Conservation (phyloP, 2,329 filamentous ascomycete genomes). For the Alternaria dauci region DNA sequence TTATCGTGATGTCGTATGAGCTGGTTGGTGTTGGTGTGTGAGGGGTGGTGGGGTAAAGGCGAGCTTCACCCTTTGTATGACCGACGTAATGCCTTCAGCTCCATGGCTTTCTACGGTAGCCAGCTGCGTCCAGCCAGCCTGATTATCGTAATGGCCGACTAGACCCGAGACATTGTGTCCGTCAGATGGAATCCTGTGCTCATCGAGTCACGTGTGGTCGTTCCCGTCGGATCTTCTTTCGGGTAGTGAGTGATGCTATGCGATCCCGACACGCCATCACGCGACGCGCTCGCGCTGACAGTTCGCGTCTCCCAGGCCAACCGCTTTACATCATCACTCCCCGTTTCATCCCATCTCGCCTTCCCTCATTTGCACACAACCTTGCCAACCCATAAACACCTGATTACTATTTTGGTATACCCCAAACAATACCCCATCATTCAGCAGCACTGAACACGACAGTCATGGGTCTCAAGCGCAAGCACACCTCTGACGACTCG, state of each 20-base stretch:
- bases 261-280: constrained; percentile 5
- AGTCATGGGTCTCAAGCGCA: constrained; percentile 66
- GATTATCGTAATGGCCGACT: no score
- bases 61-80: constrained; percentile 7
- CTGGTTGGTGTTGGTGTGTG: constrained; percentile 6
- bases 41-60: constrained; percentile 10
- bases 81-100: constrained; percentile 14
- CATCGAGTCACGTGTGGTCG: background rate
- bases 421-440: background rate
- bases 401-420: background rate
- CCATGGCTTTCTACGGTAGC: background rate
- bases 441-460: background rate
- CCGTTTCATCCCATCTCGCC: constrained; percentile 17
- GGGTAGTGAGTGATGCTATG: constrained; percentile 2
- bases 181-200: background rate
- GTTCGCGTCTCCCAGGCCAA: constrained; percentile 28
- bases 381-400: background rate
- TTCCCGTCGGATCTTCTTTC: background rate
- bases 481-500: constrained; percentile 60
- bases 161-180: background rate
- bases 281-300: constrained; percentile 22
- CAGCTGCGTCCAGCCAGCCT: background rate
- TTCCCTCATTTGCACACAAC: constrained; percentile 5
- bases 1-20: constrained; percentile 1
- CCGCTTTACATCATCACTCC: constrained; percentile 34